phyloP scores from a whole-genome alignment of 441 rosid species.

The Populus tomentosa region DNA sequence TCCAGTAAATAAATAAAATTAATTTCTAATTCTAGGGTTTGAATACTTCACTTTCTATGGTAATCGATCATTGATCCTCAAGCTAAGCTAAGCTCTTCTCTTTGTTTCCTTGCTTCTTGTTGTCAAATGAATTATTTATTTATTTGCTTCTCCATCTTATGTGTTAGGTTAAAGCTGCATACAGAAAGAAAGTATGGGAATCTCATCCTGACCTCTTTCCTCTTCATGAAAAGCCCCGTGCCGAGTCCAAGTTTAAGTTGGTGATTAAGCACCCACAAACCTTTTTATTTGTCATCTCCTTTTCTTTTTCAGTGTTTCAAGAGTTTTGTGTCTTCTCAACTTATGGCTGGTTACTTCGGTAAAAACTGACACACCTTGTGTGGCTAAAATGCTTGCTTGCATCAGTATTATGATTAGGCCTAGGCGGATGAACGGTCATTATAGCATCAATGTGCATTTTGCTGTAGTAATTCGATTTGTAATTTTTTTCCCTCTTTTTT shows the following conservation, averaged over 20 bases:
- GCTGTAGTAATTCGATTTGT: background rate
- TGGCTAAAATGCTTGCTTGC: background rate
- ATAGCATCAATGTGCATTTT: background rate
- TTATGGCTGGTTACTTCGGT: background rate
- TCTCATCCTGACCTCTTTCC: slow-evolving; percentile 86
- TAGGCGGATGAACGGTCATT: background rate
- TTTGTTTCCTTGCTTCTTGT: background rate
- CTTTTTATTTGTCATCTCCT: background rate
- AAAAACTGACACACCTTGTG: background rate
- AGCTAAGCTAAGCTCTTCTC: background rate
- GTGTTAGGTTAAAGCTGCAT: slow-evolving; percentile 70
- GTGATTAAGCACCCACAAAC: slow-evolving; percentile 24
- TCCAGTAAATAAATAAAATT: too few relatives aligned
- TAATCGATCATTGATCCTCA: background rate
- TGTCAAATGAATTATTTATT: background rate
- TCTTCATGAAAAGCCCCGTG: slow-evolving; percentile 45
- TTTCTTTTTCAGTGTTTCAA: background rate
- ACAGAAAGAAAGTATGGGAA: slow-evolving; percentile 77
- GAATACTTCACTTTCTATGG: background rate
- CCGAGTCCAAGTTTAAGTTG: slow-evolving; percentile 72
- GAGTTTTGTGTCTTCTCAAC: background rate
- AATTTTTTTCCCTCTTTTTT: background rate
- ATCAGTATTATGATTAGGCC: background rate
- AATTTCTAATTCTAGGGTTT: background rate
- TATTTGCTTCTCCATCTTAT: background rate